phyloP scores from a whole-genome alignment of 1,284 basidiomycete genomes.

The Melampsora americana region DNA sequence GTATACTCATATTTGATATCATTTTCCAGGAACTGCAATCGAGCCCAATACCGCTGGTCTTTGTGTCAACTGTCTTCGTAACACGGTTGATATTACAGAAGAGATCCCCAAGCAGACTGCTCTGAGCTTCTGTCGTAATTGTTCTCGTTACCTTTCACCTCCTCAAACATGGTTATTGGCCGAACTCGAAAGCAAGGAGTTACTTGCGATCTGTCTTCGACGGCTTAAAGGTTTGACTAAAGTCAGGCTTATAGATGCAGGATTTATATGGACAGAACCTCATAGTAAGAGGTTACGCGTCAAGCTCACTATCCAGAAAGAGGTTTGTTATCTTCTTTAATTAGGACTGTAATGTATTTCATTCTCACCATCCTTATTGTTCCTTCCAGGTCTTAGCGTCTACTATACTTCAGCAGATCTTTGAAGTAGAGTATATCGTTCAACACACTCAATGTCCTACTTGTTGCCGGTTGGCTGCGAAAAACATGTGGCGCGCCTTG shows the following conservation, averaged over 20 bases:
- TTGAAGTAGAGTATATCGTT: conserved; percentile 93
- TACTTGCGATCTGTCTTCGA: conserved; percentile 69
- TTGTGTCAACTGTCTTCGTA: conserved; percentile 84
- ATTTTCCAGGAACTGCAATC: conserved; percentile 58
- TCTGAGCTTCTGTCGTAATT: conserved; percentile 90
- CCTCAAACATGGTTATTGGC: conserved; percentile 82
- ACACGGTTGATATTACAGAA: conserved; percentile 95
- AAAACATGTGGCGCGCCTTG: conserved; percentile 96
- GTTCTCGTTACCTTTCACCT: conserved; percentile 90
- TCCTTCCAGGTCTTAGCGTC: conserved; percentile 73
- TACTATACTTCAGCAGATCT: conserved; percentile 94
- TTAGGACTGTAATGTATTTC: neutral
- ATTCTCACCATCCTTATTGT: neutral
- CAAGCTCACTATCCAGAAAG: conserved; percentile 96
- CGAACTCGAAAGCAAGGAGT: conserved; percentile 84
- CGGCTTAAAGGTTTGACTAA: conserved; percentile 91
- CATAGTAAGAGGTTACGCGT: conserved; percentile 90
- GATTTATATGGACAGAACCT: conserved; percentile 99
- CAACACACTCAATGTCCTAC: conserved; percentile 94
- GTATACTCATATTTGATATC: neutral
- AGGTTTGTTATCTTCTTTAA: conserved; percentile 59
- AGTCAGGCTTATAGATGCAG: conserved; percentile 91
- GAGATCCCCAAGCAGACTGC: conserved; percentile 97
- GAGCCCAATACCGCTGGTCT: conserved; percentile 93
- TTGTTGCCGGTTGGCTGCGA: conserved; percentile 87